Base-by-base conservation (phyloP, 2,329 filamentous ascomycete species). In the Penicillium sp. region DNA sequence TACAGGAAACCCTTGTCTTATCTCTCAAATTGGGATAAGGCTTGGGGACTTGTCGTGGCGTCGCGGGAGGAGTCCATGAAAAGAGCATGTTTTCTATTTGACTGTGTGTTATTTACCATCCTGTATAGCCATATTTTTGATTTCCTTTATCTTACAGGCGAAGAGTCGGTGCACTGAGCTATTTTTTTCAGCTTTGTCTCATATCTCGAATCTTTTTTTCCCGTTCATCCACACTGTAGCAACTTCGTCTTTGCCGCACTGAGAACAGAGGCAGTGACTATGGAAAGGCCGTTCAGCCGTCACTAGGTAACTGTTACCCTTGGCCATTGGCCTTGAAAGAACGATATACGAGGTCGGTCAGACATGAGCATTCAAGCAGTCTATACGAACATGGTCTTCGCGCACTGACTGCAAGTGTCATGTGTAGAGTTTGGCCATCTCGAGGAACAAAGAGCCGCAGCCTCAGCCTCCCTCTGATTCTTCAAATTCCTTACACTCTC, bases 61-160 rank as follows among this genome's bases (percentile, higher is more conserved):
- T 64, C 43, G 54, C 50, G 49, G 59, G 53, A 57, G 60, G 58
- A 62, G 64, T 60, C 65, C 59, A 63, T 63, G 66, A 68, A 72
- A 73, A 68, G 65, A 69, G 66, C 65, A 61, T 69, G 65, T 67
- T 68, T 69, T 69, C 67, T 70, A 69, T 65, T 70, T 68, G 62
- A 68, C 68, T 64, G 68, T 44, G 63, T 73, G 67, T 73, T 68
- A 69, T 68, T 71, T 69, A 73, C 72, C 70, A 66, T 65, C 66
- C 63, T 74, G 72, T 75, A 75, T 74, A 75, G 73, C 73, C 72
- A 75, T 70, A 71, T 73, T 70, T 66, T 39, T 39, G 33, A 39
- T 70, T 70, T 63, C 56, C 62, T 61, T 69, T 67, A 61, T 62
- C 59, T 43, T 55, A 63, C 64, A 67, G 72, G 71, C 71, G 71